phyloP scores from a whole-genome alignment of 108 stramenopile genomes.

The Ochromonas danica region DNA sequence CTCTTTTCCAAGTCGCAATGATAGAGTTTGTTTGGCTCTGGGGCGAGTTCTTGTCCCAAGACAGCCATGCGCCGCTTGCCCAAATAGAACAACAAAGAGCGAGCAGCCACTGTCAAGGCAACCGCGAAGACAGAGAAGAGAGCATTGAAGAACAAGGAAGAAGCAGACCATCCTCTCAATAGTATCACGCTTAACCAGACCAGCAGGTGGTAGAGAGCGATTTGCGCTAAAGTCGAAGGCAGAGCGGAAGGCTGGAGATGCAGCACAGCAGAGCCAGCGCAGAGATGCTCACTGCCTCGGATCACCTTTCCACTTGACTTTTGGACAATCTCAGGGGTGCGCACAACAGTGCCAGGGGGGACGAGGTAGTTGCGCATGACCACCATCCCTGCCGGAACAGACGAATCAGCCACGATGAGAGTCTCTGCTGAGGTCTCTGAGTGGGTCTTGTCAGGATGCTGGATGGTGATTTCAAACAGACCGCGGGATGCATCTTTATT shows the following conservation, averaged over 20 bases:
- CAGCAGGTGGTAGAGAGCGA: background rate
- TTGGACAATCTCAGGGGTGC: background rate
- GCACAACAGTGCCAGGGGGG: background rate
- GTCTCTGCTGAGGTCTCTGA: no score
- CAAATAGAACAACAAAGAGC: background rate
- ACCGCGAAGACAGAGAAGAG: background rate
- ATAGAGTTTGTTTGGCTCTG: background rate
- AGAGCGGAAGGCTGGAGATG: background rate
- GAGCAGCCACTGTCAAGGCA: background rate
- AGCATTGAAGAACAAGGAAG: no score
- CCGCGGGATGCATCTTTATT: no score
- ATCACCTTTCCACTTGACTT: background rate
- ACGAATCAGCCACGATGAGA: no score
- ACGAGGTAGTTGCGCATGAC: constrained; percentile 11
- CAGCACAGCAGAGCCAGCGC: background rate
- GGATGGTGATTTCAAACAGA: no score
- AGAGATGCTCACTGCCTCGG: background rate
- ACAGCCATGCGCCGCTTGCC: background rate
- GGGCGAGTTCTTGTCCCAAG: background rate
- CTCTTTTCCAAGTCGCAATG: background rate
- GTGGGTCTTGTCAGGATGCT: no score
- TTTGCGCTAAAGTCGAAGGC: background rate
- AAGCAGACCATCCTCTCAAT: no score
- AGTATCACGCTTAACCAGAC: no score
- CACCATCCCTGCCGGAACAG: no score